These are phyloP conservation scores for Torulaspora quercuum DNA, from an alignment of 805 yeast species.

Conservation along the genomic window DNA sequence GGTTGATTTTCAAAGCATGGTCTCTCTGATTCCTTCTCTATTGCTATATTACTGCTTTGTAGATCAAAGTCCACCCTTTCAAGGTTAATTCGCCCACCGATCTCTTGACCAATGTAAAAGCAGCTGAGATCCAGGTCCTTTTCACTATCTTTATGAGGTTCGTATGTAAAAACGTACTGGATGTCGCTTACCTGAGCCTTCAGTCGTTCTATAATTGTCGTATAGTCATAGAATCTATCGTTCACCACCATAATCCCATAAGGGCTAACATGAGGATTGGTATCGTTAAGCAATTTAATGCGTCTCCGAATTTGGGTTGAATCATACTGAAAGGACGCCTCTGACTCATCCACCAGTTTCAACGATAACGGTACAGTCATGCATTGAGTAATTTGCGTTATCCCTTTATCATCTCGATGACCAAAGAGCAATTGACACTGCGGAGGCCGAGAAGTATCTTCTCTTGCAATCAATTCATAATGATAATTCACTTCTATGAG, in stretches of 20 bases:
- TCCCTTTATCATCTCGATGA: neutral
- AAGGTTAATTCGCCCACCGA: neutral
- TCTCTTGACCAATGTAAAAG: conserved; percentile 2
- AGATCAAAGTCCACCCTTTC: conserved; percentile 8
- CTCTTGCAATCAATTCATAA: conserved; percentile 7
- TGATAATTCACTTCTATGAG: conserved; percentile 15
- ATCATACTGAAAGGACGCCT: conserved; percentile 13
- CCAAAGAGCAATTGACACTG: conserved; percentile 22
- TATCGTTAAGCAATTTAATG: conserved; percentile 8
- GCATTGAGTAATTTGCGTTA: conserved; percentile 4
- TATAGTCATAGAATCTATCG: conserved; percentile 12
- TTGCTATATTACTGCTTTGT: neutral
- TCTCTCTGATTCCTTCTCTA: neutral
- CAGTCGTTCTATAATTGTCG: conserved; percentile 5
- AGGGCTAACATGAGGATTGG: conserved; percentile 9
- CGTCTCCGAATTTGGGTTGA: conserved; percentile 9
- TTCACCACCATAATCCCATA: conserved; percentile 16
- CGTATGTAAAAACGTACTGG: conserved; percentile 14
- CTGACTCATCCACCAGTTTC: conserved; percentile 1
- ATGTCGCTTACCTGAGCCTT: neutral
- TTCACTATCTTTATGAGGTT: conserved; percentile 11
- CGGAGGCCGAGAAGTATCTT: conserved; percentile 7
- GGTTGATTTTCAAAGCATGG: neutral
- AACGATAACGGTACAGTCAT: conserved; percentile 12
- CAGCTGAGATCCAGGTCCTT: conserved; percentile 5